Base-by-base conservation (phyloP, 2,329 filamentous ascomycete species). In the Botrytis squamosa region DNA sequence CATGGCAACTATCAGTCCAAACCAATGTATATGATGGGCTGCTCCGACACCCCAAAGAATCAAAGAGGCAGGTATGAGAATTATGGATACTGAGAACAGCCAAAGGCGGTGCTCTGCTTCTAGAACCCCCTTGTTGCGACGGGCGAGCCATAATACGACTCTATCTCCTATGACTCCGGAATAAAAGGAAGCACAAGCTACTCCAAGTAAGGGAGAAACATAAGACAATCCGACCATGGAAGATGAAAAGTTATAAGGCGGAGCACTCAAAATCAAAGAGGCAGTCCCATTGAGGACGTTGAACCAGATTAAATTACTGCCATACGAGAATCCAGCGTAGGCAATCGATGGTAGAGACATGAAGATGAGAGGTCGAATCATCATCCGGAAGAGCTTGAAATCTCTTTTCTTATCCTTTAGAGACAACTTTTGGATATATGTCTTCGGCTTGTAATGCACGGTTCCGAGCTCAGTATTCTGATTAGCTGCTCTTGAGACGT, bases 41-140 rank as follows among this genome's bases (percentile, higher is more conserved):
- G 86, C 85, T 8, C 86, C 86, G 0, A 87, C 83, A 44, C 86
- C 86, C 85, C 85, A 87, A 1, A 87, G 79, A 57, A 87, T 82
- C 6, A 86, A 79, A 0, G 82, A 83, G 16, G 80, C 82, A 0
- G 85, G 84, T 8, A 86, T 80, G 40, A 86, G 77, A 6, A 87
- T 72, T 18, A 84, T 73, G 18, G 82, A 83, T 1, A 80, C 74
- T 5, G 75, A 69, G 49, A 82, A 80, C 6, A 81, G 75, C 81
- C 80, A 81, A 10, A 81, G 77, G n/a, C 80, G 78, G 62, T 80
- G 76, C 64, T 81, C 80, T 1, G 79, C 74, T 75, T 82, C 81
- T 1, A 74, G 76, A n/a, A 83, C 79, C 36, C 84, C 84, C 33
- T 81, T 78, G 77, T 84, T 85, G 38, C 83, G 81, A 7, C 82